These are phyloP conservation scores for Dryadomyces quercivorus DNA, from an alignment of 2,329 filamentous ascomycete species.

Conservation along the genomic window DNA sequence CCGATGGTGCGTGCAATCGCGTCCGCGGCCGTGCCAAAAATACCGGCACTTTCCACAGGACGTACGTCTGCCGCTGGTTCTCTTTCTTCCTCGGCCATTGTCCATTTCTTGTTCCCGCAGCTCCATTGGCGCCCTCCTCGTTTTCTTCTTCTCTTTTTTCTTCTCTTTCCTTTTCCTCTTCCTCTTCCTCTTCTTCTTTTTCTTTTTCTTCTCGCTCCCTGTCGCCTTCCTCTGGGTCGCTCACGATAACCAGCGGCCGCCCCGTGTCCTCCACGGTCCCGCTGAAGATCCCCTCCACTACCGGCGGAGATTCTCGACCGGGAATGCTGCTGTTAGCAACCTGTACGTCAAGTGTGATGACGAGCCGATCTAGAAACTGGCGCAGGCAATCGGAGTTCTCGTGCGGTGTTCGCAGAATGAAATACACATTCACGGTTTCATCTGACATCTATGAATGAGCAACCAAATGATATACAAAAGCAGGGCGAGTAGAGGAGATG, in stretches of 20 bases:
- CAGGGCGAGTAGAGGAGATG: not conserved
- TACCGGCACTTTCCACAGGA: slow-evolving; percentile 48
- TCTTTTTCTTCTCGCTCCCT: slow-evolving; percentile 8
- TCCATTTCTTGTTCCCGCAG: slow-evolving; percentile 6
- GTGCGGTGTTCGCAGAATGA: slow-evolving; percentile 54
- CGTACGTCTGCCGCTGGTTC: slow-evolving; percentile 30
- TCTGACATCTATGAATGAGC: slow-evolving; percentile 33
- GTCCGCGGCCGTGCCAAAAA: slow-evolving; percentile 48
- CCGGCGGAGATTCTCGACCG: slow-evolving; percentile 30
- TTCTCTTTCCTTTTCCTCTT: slow-evolving; percentile 17
- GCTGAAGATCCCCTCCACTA: slow-evolving; percentile 48
- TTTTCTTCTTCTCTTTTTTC: slow-evolving; percentile 9
- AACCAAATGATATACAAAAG: not conserved
- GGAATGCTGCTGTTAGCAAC: slow-evolving; percentile 43
- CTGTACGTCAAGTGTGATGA: slow-evolving; percentile 54
- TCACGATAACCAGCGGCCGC: slow-evolving; percentile 38
- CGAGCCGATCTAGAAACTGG: slow-evolving; percentile 48
- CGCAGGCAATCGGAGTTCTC: slow-evolving; percentile 44
- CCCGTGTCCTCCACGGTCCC: slow-evolving; percentile 36
- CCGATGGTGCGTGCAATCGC: slow-evolving; percentile 51
- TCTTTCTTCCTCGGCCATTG: not conserved
- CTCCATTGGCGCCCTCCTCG: slow-evolving; percentile 8
- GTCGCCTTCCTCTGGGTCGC: slow-evolving; percentile 20
- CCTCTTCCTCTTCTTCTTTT: slow-evolving; percentile 11
- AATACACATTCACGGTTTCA: slow-evolving; percentile 57